phyloP scores from a whole-genome alignment of 2,329 filamentous ascomycete species.

The Cryphonectria carpinicola region DNA sequence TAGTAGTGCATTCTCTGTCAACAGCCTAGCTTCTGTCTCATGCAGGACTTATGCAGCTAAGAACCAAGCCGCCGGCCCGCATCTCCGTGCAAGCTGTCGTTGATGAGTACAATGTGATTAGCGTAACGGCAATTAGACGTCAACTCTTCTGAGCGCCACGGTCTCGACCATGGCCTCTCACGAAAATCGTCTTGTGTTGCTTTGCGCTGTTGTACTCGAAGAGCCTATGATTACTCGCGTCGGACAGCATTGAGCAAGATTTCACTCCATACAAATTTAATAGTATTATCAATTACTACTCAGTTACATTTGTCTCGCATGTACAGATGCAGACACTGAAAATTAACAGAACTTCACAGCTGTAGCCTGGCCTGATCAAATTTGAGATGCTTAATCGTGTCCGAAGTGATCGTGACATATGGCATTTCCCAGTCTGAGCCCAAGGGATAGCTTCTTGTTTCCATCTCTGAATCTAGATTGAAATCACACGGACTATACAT shows the following conservation, averaged over 20 bases:
- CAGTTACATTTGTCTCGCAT: not conserved
- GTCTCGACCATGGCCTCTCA: not conserved
- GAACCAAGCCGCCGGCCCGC: not conserved
- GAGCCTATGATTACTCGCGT: not conserved
- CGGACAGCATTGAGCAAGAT: not conserved
- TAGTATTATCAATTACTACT: not conserved
- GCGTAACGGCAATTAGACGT: not conserved
- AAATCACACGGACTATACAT: too few relatives aligned
- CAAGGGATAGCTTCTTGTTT: not conserved
- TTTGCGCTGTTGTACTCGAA: not conserved
- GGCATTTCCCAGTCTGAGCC: not conserved
- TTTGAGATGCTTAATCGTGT: not conserved
- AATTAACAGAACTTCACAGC: not conserved
- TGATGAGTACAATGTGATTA: not conserved
- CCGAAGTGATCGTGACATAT: not conserved
- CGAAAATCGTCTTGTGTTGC: not conserved
- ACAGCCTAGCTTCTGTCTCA: not conserved
- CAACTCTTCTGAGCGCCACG: not conserved
- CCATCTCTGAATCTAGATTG: too few relatives aligned
- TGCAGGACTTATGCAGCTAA: not conserved
- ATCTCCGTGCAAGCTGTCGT: not conserved
- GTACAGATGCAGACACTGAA: too few relatives aligned
- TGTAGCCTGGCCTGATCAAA: not conserved
- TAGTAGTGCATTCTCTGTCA: not conserved
- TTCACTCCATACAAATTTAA: not conserved